These are phyloP conservation scores for Teunomyces atbi DNA, from an alignment of 805 yeast species.

Conservation along the genomic window DNA sequence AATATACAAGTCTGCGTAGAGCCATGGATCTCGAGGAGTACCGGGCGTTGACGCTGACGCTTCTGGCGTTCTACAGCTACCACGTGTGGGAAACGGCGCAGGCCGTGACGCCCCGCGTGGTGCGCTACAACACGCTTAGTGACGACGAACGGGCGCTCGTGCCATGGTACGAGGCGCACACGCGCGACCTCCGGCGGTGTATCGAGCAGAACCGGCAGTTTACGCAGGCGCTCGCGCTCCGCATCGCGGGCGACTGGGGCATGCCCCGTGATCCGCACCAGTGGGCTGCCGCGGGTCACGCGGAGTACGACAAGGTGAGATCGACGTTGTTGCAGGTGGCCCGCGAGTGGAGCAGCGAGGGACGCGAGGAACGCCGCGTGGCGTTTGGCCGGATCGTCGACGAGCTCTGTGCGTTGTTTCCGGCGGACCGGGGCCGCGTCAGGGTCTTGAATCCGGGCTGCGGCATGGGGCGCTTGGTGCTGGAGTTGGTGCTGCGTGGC, in stretches of 20 bases:
- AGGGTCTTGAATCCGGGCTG: slow-evolving; percentile 61
- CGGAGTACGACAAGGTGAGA: slow-evolving; percentile 57
- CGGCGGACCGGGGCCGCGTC: slow-evolving; percentile 34
- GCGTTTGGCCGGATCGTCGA: slow-evolving; percentile 39
- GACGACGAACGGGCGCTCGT: slow-evolving; percentile 41
- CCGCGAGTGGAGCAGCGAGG: slow-evolving; percentile 64
- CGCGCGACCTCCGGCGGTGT: slow-evolving; percentile 39
- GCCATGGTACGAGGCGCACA: slow-evolving; percentile 50
- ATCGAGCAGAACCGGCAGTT: slow-evolving; percentile 46
- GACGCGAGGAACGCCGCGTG: slow-evolving; percentile 41
- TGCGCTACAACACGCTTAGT: slow-evolving; percentile 30
- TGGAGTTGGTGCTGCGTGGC: slow-evolving; percentile 54
- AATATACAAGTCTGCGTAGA: neutral
- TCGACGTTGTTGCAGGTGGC: slow-evolving; percentile 55
- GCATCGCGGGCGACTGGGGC: slow-evolving; percentile 53
- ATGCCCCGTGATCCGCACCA: slow-evolving; percentile 30
- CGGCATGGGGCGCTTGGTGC: slow-evolving; percentile 59
- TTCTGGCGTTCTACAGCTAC: slow-evolving; percentile 34
- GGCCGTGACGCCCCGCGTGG: slow-evolving; percentile 30
- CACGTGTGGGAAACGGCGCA: slow-evolving; percentile 32
- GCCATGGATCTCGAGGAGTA: slow-evolving; percentile 29
- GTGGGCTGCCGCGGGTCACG: slow-evolving; percentile 42
- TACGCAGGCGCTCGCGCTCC: slow-evolving; percentile 39
- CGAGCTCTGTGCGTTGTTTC: slow-evolving; percentile 34
- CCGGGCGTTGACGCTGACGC: slow-evolving; percentile 35